A percentile compares a stretch with the other conserved stretches of the same genome.
These are phyloP conservation scores for Starmerella tilneyi DNA, from an alignment of 805 yeast genomes.

Conservation along the genomic window DNA sequence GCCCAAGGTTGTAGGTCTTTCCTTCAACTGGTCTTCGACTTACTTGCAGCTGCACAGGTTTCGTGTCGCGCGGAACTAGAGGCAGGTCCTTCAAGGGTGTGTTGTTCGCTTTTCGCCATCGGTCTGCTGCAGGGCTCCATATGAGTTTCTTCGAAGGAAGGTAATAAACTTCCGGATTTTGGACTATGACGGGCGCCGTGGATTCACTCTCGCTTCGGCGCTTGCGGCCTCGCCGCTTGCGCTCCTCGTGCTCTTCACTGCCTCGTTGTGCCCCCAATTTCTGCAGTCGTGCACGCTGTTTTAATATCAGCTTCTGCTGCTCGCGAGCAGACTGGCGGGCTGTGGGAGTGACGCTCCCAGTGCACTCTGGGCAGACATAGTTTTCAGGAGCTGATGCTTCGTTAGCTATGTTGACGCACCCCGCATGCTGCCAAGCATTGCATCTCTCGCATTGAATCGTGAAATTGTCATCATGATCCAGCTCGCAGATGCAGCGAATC, in stretches of 20 bases:
- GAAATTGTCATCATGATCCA: constrained; percentile 85
- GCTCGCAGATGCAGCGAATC: constrained; percentile 83
- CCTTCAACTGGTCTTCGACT: background rate
- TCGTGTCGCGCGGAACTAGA: constrained; percentile 5
- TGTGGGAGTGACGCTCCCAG: constrained; percentile 37
- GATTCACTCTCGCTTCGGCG: constrained; percentile 6
- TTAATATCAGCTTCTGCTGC: constrained; percentile 31
- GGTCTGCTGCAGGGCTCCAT: background rate
- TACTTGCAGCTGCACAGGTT: background rate
- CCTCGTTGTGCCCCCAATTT: background rate
- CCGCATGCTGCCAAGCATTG: constrained; percentile 88
- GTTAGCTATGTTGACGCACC: constrained; percentile 70
- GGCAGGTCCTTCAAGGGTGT: background rate
- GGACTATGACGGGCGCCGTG: background rate
- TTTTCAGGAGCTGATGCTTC: constrained; percentile 72
- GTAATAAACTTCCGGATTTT: background rate
- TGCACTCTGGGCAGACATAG: constrained; percentile 71
- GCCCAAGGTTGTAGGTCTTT: constrained; percentile 12
- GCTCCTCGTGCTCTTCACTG: constrained; percentile 9
- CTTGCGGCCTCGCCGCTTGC: constrained; percentile 5
- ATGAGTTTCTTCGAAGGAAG: background rate
- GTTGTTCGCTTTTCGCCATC: background rate
- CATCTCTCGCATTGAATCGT: constrained; percentile 91
- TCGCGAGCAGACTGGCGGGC: constrained; percentile 38
- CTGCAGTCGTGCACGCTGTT: constrained; percentile 9